A percentile compares a stretch with the other conserved stretches of the same genome.
Conservation (phyloP, 768 basidiomycete genomes). For the Galerina marginata region DNA sequence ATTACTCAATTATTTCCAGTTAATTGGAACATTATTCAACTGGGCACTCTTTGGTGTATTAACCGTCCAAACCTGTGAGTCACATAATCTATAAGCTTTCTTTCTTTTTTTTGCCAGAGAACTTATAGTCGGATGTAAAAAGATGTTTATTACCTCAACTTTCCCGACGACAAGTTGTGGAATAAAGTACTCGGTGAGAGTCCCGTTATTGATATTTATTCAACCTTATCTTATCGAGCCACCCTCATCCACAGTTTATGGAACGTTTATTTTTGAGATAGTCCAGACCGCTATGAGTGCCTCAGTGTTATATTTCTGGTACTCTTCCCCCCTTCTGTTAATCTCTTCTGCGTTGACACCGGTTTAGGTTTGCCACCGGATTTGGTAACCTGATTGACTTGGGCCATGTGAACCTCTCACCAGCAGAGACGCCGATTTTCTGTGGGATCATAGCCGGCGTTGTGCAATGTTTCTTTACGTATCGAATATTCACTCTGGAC, state of each 20-base stretch:
- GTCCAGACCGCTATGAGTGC: constrained; percentile 15
- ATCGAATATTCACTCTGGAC: constrained; percentile 19
- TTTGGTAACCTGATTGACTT: constrained; percentile 21
- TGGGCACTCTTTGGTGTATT: constrained; percentile 13
- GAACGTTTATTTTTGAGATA: constrained; percentile 6
- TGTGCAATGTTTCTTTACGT: constrained; percentile 25
- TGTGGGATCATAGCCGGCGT: constrained; percentile 22
- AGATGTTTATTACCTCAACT: too few species aligned
- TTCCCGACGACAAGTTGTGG: too few species aligned
- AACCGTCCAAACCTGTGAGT: constrained; percentile 9
- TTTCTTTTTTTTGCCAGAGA: too few species aligned
- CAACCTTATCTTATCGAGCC: too few species aligned
- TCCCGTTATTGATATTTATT: too few species aligned
- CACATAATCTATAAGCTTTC: neutral
- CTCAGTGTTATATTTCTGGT: constrained; percentile 14
- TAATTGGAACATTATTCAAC: constrained; percentile 1
- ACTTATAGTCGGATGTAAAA: too few species aligned
- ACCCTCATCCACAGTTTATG: constrained; percentile 3
- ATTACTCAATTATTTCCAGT: too few species aligned
- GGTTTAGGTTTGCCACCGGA: constrained; percentile 15
- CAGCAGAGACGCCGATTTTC: constrained; percentile 21
- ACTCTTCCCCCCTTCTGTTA: neutral
- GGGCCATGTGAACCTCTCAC: constrained; percentile 21
- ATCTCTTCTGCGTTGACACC: neutral
- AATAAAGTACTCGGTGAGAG: too few species aligned